Evolutionary conservation across 1,284 basidiomycete genomes (phyloP).

Genomic region (Fomitopsis pinicola): DNA sequence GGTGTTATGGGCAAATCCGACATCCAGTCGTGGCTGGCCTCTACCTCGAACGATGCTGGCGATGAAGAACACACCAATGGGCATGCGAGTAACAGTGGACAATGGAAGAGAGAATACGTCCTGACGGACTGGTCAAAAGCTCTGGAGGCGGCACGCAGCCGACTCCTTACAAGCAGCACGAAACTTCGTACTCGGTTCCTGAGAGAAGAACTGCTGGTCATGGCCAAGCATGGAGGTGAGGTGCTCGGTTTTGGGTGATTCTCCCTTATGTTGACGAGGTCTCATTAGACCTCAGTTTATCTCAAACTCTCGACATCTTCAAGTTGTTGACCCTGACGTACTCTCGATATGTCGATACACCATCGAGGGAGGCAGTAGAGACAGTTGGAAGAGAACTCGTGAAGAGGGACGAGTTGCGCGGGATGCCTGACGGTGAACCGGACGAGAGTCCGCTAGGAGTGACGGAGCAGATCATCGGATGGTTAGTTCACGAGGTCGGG

Average conservation of each 20-base stretch:
- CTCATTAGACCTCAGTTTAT: slow-evolving; percentile 53
- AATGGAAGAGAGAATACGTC: slow-evolving; percentile 51
- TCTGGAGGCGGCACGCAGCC: slow-evolving; percentile 46
- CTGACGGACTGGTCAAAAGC: slow-evolving; percentile 53
- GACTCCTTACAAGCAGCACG: slow-evolving; percentile 49
- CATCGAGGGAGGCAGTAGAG: slow-evolving; percentile 70
- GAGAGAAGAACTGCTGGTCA: slow-evolving; percentile 52
- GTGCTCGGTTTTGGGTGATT: background rate
- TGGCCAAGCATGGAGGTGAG: slow-evolving; percentile 60
- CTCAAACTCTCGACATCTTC: slow-evolving; percentile 70
- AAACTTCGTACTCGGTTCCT: slow-evolving; percentile 55
- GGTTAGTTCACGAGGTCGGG: slow-evolving; percentile 65
- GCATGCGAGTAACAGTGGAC: slow-evolving; percentile 3
- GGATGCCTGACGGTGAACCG: slow-evolving; percentile 32
- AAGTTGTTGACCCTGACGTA: slow-evolving; percentile 70
- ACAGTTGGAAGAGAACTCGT: slow-evolving; percentile 60
- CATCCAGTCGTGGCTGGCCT: slow-evolving; percentile 36
- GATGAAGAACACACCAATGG: slow-evolving; percentile 21
- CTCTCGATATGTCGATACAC: slow-evolving; percentile 69
- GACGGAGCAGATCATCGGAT: slow-evolving; percentile 65
- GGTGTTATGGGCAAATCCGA: slow-evolving; percentile 33
- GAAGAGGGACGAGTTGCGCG: slow-evolving; percentile 50
- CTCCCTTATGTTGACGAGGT: background rate
- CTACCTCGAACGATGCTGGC: slow-evolving; percentile 23
- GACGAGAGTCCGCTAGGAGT: slow-evolving; percentile 48